Evolutionary conservation across 768 basidiomycete genomes (phyloP).

Genomic region (Amanita pallidorosea): DNA sequence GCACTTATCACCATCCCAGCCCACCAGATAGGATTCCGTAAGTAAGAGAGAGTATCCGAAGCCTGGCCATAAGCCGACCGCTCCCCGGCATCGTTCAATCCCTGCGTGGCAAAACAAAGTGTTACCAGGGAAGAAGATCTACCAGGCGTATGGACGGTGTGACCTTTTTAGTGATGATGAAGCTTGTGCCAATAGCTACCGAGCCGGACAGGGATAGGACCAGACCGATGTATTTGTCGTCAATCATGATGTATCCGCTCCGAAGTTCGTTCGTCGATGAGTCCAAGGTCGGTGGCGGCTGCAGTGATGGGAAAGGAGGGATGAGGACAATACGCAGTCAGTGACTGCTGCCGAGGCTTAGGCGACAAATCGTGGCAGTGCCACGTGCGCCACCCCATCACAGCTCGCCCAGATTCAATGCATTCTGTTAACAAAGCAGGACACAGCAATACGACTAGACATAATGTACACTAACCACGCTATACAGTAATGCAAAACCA

Average conservation of each 20-base stretch:
- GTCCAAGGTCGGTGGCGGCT: neutral
- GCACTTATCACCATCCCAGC: conserved; percentile 84
- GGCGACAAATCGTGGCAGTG: neutral
- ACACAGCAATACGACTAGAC: neutral
- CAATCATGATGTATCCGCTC: conserved; percentile 41
- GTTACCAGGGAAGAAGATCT: neutral
- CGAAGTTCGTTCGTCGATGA: neutral
- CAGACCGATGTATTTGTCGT: conserved; percentile 95
- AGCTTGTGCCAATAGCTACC: conserved; percentile 86
- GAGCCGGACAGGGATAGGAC: conserved; percentile 79
- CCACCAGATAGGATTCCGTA: conserved; percentile 96
- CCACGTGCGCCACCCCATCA: neutral
- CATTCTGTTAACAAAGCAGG: neutral
- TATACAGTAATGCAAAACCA: neutral
- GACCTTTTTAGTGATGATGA: conserved; percentile 99
- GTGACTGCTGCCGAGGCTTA: neutral
- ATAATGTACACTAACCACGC: neutral
- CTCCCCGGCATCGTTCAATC: conserved; percentile 76
- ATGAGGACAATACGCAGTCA: neutral
- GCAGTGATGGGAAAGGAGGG: neutral
- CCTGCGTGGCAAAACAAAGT: conserved; percentile 35
- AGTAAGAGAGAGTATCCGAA: conserved; percentile 78
- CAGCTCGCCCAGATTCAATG: no score
- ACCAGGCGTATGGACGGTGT: neutral
- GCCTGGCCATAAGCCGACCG: conserved; percentile 40